Base-by-base conservation (phyloP, 768 basidiomycete species). In the Tremella fuciformis region DNA sequence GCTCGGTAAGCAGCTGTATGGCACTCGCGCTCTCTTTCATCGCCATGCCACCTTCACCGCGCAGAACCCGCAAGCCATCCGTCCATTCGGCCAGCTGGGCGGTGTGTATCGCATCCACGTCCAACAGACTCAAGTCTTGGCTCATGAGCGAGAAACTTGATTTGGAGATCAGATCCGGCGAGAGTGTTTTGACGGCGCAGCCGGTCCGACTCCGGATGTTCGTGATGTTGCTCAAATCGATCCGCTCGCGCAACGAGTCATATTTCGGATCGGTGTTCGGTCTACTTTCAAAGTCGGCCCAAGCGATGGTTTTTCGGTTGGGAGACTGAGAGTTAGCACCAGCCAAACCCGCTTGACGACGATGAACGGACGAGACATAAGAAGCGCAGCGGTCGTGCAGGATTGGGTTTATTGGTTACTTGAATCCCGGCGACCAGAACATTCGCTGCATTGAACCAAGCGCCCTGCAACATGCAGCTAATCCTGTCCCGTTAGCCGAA, bases 1-100 rank as follows among this genome's bases (percentile, higher is more conserved):
- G 52, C 34, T 73, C 71, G n/a, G 66, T 64, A 42, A 73, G 55
- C 15, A 73, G 63, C 71, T 73, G 41, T 13, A 67, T 59, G 51
- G 66, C 66, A 15, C 59, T 54, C 15, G 58, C 55, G 2, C 62
- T 57, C 39, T 73, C 71, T 38, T 59, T 44, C 51, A 58, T 67
- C n/a, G 55, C 41, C 69, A 70, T 68, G 0, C 67, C 69, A 0
- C 53, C 57, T 54, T 68, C 69, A n/a, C 65, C 66, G n/a, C 63
- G 38, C 44, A 73, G 46, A 0, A 67, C 66, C 40, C 67, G 60
- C 18, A 73, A 50, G 3, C 71, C 71, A 55, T 73, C 71, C 6
- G 65, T 65, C 71, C 71, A 73, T 37, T 73, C 71, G n/a, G 71
- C 66, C 16, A 70, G 39, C 50, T 73, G 71, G 13, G 66, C 66